These are phyloP conservation scores for Priceomyces castillae DNA, from an alignment of 805 yeast species.

Conservation along the genomic window DNA sequence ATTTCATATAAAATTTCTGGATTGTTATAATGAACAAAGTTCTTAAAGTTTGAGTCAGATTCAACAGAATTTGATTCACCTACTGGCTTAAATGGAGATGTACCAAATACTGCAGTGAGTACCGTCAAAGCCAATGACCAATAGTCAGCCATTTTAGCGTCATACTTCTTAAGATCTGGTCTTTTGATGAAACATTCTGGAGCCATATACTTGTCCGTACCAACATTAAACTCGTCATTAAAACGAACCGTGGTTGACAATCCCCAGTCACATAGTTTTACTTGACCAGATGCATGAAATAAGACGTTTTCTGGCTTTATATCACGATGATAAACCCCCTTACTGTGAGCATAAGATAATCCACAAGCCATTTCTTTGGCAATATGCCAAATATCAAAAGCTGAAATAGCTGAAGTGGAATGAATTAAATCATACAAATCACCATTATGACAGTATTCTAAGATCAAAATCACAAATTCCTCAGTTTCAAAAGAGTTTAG, in stretches of 20 bases:
- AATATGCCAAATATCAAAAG: slow-evolving; percentile 35
- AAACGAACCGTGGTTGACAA: slow-evolving; percentile 45
- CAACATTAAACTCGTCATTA: slow-evolving; percentile 41
- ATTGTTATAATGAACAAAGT: slow-evolving; percentile 37
- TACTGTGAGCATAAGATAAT: slow-evolving; percentile 51
- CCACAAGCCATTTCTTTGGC: slow-evolving; percentile 53
- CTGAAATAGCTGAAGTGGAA: slow-evolving; percentile 10
- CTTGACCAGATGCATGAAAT: slow-evolving; percentile 46
- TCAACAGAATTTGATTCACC: slow-evolving; percentile 15
- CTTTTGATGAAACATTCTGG: slow-evolving; percentile 43
- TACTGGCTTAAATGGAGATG: slow-evolving; percentile 47
- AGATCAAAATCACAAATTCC: slow-evolving; percentile 50
- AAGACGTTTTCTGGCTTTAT: slow-evolving; percentile 72
- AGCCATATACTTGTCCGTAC: slow-evolving; percentile 59
- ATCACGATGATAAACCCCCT: slow-evolving; percentile 66
- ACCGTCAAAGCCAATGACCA: slow-evolving; percentile 57
- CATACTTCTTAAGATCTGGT: slow-evolving; percentile 24
- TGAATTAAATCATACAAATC: slow-evolving; percentile 62
- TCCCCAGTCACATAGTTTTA: slow-evolving; percentile 76
- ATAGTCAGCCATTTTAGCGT: slow-evolving; percentile 47
- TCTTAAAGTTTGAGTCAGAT: slow-evolving; percentile 43
- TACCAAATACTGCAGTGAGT: slow-evolving; percentile 49
- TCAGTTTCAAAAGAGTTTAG: slow-evolving; percentile 51
- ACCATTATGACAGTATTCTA: slow-evolving; percentile 67
- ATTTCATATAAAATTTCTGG: slow-evolving; percentile 46